Evolutionary conservation across 169 alveolate species (phyloP), one percentile per base, ranked within the genome.

Genomic region (Plasmodium gallinaceum): DNA sequence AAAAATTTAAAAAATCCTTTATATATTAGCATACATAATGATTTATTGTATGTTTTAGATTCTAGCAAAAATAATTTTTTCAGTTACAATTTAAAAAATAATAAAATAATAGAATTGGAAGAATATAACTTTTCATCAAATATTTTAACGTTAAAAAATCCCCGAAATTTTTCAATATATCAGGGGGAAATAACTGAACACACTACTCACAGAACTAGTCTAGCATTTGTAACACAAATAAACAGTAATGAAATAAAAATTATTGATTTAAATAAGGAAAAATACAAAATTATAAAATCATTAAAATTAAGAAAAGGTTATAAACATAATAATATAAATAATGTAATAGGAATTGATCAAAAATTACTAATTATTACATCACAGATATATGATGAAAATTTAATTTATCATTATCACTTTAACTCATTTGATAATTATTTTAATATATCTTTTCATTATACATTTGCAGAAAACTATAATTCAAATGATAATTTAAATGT

Each of bases 171-270:
- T 46, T 68, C 69, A 18, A 68, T 83, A 83, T 83, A 83, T 69
- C 61, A 45, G 10, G 83, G 74, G 26, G 45, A 51, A 45, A 12
- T 26, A 66, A 68, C 83, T 12, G 83, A 3, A 45, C 64, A 86
- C 39, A 83, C 91, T 18, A 32, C 37, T 42, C 66, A 83, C 45
- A 83, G 66, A 57, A 69, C 51, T 20, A 57, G 54, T 43, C 26
- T 86, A 54, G 92, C 92, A 71, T 86, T 86, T 65, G 92, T 86
- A 10, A 57, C 92, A 57, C 83, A 86, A 86, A 57, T 83, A 39
- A 43, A 64, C n/a, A 86, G 76, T 70, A 86, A 86, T 45, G 92
- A 86, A 57, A 61, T 86, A 12, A 86, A 86, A 86, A 58, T 86
- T 20, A 86, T 86, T 48, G 92, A 86, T 70, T 86, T 86, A 54